Percentiles rank a stretch among this genome's conserved stretches.
These are phyloP conservation scores for Populus hybrid DNA, from an alignment of 441 rosid genomes.

Conservation along the genomic window DNA sequence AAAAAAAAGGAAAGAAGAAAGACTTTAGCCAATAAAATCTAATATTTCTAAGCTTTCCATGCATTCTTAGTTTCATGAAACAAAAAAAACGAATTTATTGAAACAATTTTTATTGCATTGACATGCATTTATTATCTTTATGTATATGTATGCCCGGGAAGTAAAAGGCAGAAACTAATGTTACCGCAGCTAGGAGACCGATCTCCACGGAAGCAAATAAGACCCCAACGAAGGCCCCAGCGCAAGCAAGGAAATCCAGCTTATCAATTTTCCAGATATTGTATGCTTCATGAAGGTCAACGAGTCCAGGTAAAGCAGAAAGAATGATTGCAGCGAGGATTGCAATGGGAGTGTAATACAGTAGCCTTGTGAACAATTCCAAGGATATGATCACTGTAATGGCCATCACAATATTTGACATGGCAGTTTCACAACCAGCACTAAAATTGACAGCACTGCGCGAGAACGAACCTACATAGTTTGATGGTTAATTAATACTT, in stretches of 20 bases:
- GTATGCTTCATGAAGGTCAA: constrained; percentile 52
- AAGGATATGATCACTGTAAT: constrained; percentile 62
- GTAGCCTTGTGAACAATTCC: constrained; percentile 56
- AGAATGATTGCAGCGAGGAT: constrained; percentile 79
- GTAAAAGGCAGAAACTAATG: background rate
- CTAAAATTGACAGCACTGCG: constrained; percentile 83
- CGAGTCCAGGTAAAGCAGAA: constrained; percentile 80
- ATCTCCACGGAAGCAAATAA: constrained; percentile 81
- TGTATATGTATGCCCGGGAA: background rate
- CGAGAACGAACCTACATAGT: constrained; percentile 72
- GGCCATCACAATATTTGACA: constrained; percentile 86
- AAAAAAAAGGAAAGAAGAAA: no score
- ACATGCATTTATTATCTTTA: background rate
- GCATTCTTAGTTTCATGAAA: no score
- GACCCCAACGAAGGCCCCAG: constrained; percentile 79
- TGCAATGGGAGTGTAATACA: constrained; percentile 74
- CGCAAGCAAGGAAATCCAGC: constrained; percentile 78
- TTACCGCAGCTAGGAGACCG: constrained; percentile 80
- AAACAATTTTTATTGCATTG: no score
- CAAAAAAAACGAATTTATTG: no score
- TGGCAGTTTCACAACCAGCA: constrained; percentile 77
- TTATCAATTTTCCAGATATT: constrained; percentile 85
- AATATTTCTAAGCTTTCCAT: no score
- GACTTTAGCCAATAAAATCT: no score
- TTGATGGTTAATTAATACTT: background rate